Evolutionary conservation across 805 yeast species (phyloP).

Genomic region (Monosporozyma unispora): DNA sequence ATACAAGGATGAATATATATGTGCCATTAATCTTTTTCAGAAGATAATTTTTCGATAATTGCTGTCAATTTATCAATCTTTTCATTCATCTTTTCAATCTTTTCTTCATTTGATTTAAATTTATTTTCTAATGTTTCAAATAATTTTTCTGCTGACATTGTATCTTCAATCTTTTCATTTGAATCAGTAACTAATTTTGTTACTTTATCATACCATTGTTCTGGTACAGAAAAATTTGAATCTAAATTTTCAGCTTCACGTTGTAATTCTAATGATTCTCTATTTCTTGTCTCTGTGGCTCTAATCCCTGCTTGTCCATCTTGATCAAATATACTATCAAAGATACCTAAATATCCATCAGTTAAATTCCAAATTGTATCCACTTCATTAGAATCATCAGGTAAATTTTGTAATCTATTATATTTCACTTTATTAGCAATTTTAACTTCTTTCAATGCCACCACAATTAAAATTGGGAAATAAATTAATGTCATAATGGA

Average conservation of each 20-base stretch:
- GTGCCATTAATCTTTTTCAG: background rate
- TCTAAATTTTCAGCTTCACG: conserved; percentile 58
- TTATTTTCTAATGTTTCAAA: background rate
- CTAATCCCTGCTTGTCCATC: conserved; percentile 17
- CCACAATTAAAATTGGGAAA: conserved; percentile 53
- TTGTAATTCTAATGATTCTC: conserved; percentile 37
- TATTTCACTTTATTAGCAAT: conserved; percentile 63
- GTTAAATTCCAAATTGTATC: conserved; percentile 78
- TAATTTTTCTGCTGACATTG: background rate
- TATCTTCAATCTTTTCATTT: background rate
- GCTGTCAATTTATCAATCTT: conserved; percentile 3
- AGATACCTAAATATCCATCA: conserved; percentile 51
- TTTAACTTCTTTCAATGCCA: conserved; percentile 55
- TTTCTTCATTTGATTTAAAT: background rate
- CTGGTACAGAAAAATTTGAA: conserved; percentile 52
- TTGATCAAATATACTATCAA: conserved; percentile 16
- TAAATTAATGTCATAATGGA: conserved; percentile 56
- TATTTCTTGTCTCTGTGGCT: conserved; percentile 30
- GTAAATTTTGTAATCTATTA: conserved; percentile 51
- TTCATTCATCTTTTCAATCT: conserved; percentile 3
- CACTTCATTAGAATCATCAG: conserved; percentile 73
- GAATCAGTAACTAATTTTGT: conserved; percentile 15
- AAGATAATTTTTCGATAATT: background rate
- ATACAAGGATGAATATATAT: too few relatives aligned
- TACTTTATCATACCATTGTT: conserved; percentile 45